phyloP scores from a whole-genome alignment of 2,329 filamentous ascomycete species.

The Pezicula radicicola region DNA sequence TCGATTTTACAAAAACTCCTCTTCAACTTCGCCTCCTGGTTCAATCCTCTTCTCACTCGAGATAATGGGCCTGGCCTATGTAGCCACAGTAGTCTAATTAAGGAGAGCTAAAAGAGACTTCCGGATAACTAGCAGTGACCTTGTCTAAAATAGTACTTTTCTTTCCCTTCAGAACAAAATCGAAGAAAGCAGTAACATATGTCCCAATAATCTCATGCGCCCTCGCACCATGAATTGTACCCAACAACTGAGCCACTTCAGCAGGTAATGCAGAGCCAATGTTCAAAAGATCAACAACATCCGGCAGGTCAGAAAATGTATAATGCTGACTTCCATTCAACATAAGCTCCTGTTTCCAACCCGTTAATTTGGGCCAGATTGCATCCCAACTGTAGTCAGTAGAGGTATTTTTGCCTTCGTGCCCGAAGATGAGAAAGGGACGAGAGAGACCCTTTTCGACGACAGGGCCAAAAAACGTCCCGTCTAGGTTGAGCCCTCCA shows the following conservation, averaged over 20 bases:
- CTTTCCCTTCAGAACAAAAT: conserved; percentile 20
- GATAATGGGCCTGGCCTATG: too few species aligned
- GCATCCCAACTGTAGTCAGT: conserved; percentile 20
- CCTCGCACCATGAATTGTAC: conserved; percentile 25
- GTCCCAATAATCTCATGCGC: conserved; percentile 24
- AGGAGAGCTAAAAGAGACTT: conserved; percentile 11
- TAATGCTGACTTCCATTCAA: conserved; percentile 27
- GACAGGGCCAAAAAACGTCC: conserved; percentile 27
- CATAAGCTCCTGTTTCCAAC: conserved; percentile 29
- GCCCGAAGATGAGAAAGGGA: conserved; percentile 28
- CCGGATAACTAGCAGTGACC: conserved; percentile 12
- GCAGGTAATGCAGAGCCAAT: conserved; percentile 11
- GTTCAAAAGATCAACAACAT: conserved; percentile 22
- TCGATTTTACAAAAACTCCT: too few species aligned
- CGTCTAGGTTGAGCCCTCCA: conserved; percentile 36
- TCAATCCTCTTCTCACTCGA: too few species aligned
- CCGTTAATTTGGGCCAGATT: conserved; percentile 21
- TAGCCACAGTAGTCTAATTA: neutral
- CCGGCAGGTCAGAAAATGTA: conserved; percentile 28
- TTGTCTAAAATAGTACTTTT: conserved; percentile 7
- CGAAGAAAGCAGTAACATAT: conserved; percentile 29
- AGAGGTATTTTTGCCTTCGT: conserved; percentile 20
- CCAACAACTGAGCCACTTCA: conserved; percentile 20
- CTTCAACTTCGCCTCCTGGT: too few species aligned
- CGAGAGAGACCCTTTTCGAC: conserved; percentile 20